Percentiles rank a stretch among this genome's conserved stretches.
Evolutionary conservation across 768 basidiomycete species (phyloP).

Genomic region (Grammothele lineata): DNA sequence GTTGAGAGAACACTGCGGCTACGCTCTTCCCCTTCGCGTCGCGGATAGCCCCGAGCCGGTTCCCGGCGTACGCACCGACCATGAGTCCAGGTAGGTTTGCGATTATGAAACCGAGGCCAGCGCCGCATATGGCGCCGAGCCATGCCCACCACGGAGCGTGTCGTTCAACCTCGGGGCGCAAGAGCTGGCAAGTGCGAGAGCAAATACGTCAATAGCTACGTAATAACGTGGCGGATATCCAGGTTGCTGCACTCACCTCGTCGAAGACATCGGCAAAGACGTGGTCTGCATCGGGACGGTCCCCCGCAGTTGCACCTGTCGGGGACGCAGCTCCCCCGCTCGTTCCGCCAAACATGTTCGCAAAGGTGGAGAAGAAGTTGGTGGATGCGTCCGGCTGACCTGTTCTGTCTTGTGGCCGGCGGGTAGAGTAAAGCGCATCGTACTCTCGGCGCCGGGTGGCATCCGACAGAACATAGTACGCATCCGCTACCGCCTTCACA

Average conservation of each 20-base stretch:
- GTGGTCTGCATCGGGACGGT: slow-evolving; percentile 70
- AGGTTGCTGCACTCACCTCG: slow-evolving; percentile 50
- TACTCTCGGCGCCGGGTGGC: slow-evolving; percentile 67
- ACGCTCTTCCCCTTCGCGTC: slow-evolving; percentile 96
- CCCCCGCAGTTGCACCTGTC: slow-evolving; percentile 28
- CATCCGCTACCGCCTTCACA: slow-evolving; percentile 84
- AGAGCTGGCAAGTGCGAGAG: slow-evolving; percentile 40
- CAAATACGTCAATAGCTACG: no score
- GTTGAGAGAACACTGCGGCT: slow-evolving; percentile 76
- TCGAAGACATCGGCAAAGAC: slow-evolving; percentile 91
- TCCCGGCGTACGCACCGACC: slow-evolving; percentile 84
- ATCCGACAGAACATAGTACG: slow-evolving; percentile 91
- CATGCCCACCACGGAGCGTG: slow-evolving; percentile 73
- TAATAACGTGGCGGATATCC: no score
- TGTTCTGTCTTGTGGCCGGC: slow-evolving; percentile 45
- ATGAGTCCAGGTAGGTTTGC: slow-evolving; percentile 86
- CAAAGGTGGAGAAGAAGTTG: slow-evolving; percentile 74
- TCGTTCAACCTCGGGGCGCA: slow-evolving; percentile 78
- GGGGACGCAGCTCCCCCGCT: slow-evolving; percentile 26
- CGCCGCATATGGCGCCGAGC: slow-evolving; percentile 66
- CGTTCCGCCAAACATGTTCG: slow-evolving; percentile 60
- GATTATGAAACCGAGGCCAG: slow-evolving; percentile 43
- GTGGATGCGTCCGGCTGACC: slow-evolving; percentile 63
- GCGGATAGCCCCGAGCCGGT: slow-evolving; percentile 84
- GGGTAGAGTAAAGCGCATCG: slow-evolving; percentile 59